Conservation (phyloP, 202 grass and related monocot species). For the Saccharum hybrid region DNA sequence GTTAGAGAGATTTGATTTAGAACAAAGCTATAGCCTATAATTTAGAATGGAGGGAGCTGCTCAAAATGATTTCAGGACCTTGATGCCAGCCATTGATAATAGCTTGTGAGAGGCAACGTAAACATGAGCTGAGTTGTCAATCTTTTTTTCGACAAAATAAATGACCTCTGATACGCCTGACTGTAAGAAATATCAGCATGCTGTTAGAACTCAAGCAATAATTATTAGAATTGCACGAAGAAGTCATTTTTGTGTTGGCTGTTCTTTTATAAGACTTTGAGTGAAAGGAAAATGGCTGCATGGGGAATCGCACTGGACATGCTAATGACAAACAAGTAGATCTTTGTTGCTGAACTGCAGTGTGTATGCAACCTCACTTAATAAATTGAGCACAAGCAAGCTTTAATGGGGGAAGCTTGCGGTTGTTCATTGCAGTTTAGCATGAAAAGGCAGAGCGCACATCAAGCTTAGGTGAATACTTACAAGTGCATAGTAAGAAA, state of each 20-base stretch:
- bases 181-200: constrained; percentile 63
- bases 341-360: constrained; percentile 1
- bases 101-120: constrained; percentile 93
- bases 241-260: not conserved
- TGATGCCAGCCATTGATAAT: constrained; percentile 81
- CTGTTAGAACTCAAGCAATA: constrained; percentile 18
- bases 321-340: constrained; percentile 13
- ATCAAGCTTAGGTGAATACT: constrained; percentile 5
- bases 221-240: not conserved
- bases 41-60: constrained; percentile 1
- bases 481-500: constrained; percentile 15
- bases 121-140: constrained; percentile 69
- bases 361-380: not conserved
- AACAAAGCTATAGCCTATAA: not conserved
- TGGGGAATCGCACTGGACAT: not conserved
- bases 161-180: constrained; percentile 96
- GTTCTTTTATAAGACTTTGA: not conserved
- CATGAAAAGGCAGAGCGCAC: not conserved
- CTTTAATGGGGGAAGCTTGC: not conserved
- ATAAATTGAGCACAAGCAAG: constrained; percentile 8
- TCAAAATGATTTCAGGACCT: constrained; percentile 52
- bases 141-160: constrained; percentile 92
- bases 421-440: constrained; percentile 9
- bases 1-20: not conserved
- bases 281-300: not conserved